Base-by-base conservation (phyloP, 2,329 filamentous ascomycete species). In the Claviceps quebecensis region DNA sequence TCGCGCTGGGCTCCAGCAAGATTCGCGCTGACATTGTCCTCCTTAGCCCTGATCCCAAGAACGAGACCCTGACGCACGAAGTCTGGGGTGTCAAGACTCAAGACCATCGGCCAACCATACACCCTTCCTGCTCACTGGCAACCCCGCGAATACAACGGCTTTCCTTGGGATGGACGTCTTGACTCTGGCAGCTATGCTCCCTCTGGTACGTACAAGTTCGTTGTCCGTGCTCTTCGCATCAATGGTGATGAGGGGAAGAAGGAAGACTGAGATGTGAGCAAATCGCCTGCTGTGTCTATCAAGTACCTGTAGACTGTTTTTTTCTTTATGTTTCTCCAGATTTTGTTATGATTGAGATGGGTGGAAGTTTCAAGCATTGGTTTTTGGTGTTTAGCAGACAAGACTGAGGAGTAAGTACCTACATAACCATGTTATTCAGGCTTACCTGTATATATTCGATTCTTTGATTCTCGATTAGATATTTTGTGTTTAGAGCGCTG, bases 171-270 rank as follows among this genome's bases (percentile, higher is more conserved):
- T 48, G 77, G 77, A 13, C 62, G 64, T 49, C 61, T 79, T 5
- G 64, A 65, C 0, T 68, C 72, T 7, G 74, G 74, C 16, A 65
- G 58, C 1, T 76, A 72, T 53, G 75, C 69, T 2, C 70, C 74
- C 0, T 64, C 67, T 0, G 77, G 76, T 11, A 57, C 59, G 34
- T 80, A 80, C 62, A 72, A 70, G 60, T 64, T 79, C 48, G 65
- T 65, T 1, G 64, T 77, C 34, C 68, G 69, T 52, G 72, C 75
- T 2, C 60, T 80, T 55, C 69, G 68, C 53, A 69, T 80, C 53
- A 76, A 74, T 58, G 76, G 76, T 5, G 67, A 79, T 52, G 61
- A 63, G 37, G 60, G 63, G 13, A 65, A 70, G 51, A 54, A 64
- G 2, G 62, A 60, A 4, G 72, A 79, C 47, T 80, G 74, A 62